phyloP scores from a whole-genome alignment of 192 early-diverging fungal species.

The Backusella australiensis region DNA sequence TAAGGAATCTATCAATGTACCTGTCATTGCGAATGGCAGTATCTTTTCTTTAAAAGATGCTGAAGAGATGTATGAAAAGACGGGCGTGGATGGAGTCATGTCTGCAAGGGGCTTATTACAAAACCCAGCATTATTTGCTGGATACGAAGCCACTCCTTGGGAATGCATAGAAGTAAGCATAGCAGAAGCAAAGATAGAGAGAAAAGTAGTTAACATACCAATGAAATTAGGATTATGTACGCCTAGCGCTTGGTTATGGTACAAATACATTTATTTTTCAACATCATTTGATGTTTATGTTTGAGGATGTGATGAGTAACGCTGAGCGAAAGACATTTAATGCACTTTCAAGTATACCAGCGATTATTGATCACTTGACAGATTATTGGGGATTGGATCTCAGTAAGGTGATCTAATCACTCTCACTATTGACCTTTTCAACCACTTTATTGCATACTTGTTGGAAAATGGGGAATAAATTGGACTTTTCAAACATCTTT shows the following conservation, averaged over 20 bases:
- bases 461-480: conserved; percentile 53
- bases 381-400: conserved; percentile 41
- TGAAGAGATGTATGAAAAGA: conserved; percentile 67
- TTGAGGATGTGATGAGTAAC: conserved; percentile 79
- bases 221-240: conserved; percentile 52
- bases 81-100: conserved; percentile 90
- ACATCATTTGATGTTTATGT: conserved; percentile 96
- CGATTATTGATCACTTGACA: conserved; percentile 77
- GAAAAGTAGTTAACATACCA: neutral
- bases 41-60: conserved; percentile 79
- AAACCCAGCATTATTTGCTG: conserved; percentile 94
- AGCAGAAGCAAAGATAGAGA: neutral
- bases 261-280: conserved; percentile 85
- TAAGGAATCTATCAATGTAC: conserved; percentile 76
- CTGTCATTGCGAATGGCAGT: conserved; percentile 88
- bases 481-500: conserved; percentile 47
- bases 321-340: conserved; percentile 90
- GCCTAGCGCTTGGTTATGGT: conserved; percentile 72
- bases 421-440: conserved; percentile 10
- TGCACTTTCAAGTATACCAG: conserved; percentile 69
- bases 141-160: conserved; percentile 73
- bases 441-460: conserved; percentile 44
- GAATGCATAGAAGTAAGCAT: conserved; percentile 63
- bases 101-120: conserved; percentile 84
- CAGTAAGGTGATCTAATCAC: neutral